These are phyloP conservation scores for Pythium chondricola DNA, from an alignment of 352 stramenopile species.

Conservation along the genomic window DNA sequence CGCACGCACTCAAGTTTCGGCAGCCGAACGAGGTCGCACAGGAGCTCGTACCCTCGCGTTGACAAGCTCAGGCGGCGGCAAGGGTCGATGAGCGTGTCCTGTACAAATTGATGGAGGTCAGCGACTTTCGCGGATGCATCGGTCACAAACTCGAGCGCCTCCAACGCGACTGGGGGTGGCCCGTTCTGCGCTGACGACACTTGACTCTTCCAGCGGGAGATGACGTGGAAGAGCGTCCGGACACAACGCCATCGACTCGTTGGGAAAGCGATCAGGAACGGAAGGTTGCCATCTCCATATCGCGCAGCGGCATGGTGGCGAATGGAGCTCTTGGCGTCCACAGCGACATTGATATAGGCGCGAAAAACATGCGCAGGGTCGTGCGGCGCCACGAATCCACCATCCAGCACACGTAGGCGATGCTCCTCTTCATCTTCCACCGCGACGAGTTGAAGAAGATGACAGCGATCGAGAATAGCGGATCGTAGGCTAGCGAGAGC, in stretches of 20 bases:
- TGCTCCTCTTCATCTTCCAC: constrained; percentile 20
- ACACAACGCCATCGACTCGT: constrained; percentile 15
- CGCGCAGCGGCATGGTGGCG: too few relatives aligned
- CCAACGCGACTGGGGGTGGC: background rate
- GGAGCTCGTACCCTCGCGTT: constrained; percentile 12
- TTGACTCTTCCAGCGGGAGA: constrained; percentile 11
- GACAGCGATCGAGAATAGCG: constrained; percentile 5
- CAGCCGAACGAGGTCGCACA: constrained; percentile 7
- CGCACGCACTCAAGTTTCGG: constrained; percentile 3
- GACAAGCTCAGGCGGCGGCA: constrained; percentile 12
- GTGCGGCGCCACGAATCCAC: constrained; percentile 17
- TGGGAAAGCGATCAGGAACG: constrained; percentile 15
- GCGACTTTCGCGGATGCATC: constrained; percentile 4
- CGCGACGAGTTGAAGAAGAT: constrained; percentile 12
- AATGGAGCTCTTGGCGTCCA: too few relatives aligned
- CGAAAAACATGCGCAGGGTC: constrained; percentile 14
- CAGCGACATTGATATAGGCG: constrained; percentile 8
- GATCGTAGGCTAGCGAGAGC: background rate
- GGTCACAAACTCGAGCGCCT: constrained; percentile 15
- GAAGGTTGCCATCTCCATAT: background rate
- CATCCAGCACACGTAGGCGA: constrained; percentile 11
- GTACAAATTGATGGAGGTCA: constrained; percentile 3
- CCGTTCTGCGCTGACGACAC: background rate
- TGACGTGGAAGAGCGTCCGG: constrained; percentile 15
- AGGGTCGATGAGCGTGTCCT: constrained; percentile 11